Conservation (phyloP, 257 asterid species). For the Agastache rugosa region DNA sequence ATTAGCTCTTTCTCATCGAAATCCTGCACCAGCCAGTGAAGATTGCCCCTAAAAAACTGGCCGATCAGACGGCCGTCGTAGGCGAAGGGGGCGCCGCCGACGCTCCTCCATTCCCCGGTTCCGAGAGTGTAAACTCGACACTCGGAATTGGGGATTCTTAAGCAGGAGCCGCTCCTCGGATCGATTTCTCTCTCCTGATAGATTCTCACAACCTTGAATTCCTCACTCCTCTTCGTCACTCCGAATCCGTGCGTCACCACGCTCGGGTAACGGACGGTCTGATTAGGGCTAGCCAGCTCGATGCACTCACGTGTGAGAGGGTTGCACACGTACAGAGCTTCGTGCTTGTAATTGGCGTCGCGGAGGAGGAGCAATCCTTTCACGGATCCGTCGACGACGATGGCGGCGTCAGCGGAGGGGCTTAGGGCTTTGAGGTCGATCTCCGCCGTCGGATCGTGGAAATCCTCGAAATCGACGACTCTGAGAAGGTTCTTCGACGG, state of each 20-base stretch:
- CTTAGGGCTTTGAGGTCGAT: conserved; percentile 30
- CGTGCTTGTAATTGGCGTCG: conserved; percentile 39
- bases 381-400: conserved; percentile 46
- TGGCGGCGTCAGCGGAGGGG: conserved; percentile 33
- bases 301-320: conserved; percentile 51
- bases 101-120: conserved; percentile 44
- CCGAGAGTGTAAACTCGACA: conserved; percentile 57
- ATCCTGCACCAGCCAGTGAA: conserved; percentile 66
- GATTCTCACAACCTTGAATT: conserved; percentile 56
- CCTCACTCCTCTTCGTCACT: conserved; percentile 29
- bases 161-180: conserved; percentile 28
- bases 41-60: conserved; percentile 41
- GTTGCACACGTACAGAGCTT: conserved; percentile 47
- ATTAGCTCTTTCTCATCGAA: conserved; percentile 43
- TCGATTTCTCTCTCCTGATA: conserved; percentile 44
- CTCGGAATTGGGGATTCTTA: conserved; percentile 39
- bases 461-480: conserved; percentile 41
- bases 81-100: conserved; percentile 38
- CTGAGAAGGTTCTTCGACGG: conserved; percentile 31
- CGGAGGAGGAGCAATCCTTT: conserved; percentile 47
- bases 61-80: conserved; percentile 41
- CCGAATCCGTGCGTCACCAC: conserved; percentile 50
- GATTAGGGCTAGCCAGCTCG: conserved; percentile 33
- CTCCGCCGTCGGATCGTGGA: conserved; percentile 19
- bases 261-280: conserved; percentile 34